Conservation (phyloP, 805 yeast genomes). For the Wickerhamiella bombiphila region DNA sequence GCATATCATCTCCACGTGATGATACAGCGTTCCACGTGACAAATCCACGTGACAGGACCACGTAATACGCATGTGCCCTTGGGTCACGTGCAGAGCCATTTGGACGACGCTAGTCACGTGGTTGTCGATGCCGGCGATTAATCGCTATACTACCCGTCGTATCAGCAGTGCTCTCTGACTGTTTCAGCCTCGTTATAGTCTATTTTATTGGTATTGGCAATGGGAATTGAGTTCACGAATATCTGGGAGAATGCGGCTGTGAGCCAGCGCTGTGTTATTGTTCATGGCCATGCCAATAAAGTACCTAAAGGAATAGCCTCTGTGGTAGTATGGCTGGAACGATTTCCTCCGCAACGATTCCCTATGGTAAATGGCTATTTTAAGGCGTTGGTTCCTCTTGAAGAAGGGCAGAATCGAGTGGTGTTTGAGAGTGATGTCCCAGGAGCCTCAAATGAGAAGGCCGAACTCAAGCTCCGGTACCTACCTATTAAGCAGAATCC, state of each 20-base stretch:
- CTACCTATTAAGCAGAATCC: conserved; percentile 47
- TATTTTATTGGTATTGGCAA: neutral
- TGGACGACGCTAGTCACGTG: no score
- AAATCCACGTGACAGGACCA: no score
- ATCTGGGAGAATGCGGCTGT: conserved; percentile 20
- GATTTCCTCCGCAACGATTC: conserved; percentile 53
- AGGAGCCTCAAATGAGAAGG: conserved; percentile 4
- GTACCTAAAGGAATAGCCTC: conserved; percentile 24
- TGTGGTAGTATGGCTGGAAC: conserved; percentile 31
- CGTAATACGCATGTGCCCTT: no score
- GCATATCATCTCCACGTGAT: no score
- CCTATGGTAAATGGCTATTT: conserved; percentile 59
- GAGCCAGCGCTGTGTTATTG: conserved; percentile 21
- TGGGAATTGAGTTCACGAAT: conserved; percentile 19
- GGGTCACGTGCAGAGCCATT: no score
- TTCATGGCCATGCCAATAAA: conserved; percentile 25
- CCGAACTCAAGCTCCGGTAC: conserved; percentile 31
- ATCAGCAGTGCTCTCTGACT: no score
- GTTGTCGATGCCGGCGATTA: no score
- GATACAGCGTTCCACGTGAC: no score
- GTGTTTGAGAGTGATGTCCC: conserved; percentile 28
- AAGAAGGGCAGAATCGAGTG: conserved; percentile 52
- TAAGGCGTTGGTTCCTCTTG: conserved; percentile 58
- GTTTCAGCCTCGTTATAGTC: no score
- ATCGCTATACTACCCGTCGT: no score